These are phyloP conservation scores for Speleostelium caveatum DNA, from an alignment of 78 protist species.

Conservation along the genomic window DNA sequence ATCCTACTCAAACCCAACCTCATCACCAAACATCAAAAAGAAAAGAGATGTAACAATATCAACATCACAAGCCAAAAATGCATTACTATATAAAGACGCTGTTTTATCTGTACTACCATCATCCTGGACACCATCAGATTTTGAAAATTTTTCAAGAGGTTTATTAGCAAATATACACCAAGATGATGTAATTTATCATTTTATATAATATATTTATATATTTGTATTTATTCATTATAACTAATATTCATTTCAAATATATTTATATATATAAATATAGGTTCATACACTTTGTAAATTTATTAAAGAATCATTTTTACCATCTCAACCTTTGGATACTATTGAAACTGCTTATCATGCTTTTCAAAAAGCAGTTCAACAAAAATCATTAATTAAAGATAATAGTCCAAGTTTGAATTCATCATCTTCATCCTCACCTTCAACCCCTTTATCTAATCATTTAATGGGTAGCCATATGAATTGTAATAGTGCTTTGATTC, in stretches of 20 bases:
- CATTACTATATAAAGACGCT: conserved; percentile 34
- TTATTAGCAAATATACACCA: conserved; percentile 52
- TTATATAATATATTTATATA: background rate
- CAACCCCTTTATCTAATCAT: background rate
- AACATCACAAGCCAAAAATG: conserved; percentile 48
- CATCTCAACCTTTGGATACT: conserved; percentile 38
- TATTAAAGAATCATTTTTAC: conserved; percentile 53
- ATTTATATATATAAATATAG: too few species aligned
- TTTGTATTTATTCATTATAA: background rate
- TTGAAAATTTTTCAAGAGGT: conserved; percentile 59
- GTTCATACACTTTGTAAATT: conserved; percentile 57
- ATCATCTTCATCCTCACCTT: background rate
- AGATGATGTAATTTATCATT: conserved; percentile 65
- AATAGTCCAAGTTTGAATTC: conserved; percentile 9
- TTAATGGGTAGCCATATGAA: too few species aligned
- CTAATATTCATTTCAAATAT: background rate
- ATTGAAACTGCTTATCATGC: conserved; percentile 62
- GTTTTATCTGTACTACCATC: conserved; percentile 38
- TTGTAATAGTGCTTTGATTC: background rate
- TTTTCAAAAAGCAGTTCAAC: conserved; percentile 54
- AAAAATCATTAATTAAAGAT: conserved; percentile 45
- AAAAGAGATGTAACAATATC: conserved; percentile 41
- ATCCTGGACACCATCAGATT: conserved; percentile 48
- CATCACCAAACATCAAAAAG: background rate
- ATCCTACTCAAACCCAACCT: background rate